Evolutionary conservation across 2,329 filamentous ascomycete species (phyloP), one percentile per base, ranked within the genome.

Genomic region (Cryphonectria radicalis): DNA sequence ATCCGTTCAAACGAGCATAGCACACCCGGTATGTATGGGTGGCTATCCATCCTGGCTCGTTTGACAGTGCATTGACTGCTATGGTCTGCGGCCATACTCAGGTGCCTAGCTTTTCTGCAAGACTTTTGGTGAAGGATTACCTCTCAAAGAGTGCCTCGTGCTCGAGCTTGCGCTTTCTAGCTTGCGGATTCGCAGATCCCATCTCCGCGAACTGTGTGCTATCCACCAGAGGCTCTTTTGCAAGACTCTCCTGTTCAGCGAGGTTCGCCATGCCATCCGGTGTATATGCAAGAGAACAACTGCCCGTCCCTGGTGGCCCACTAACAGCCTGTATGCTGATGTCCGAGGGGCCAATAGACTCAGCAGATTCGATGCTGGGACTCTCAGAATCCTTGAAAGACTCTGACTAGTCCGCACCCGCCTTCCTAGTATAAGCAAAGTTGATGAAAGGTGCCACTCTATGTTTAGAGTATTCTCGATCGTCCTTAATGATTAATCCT

Each of bases 361-460:
- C 13, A 14, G 42, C 32, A n/a, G 63, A 14, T 3, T 11, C 53
- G n/a, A 37, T 2, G 1, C 22, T 43, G 11, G 66, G 25, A 1
- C 55, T 55, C 2, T 64, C 43, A 2, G 62, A 25, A 59, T 13
- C n/a, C 32, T n/a, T 0, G 37, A 78, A 78, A 1, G 77, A 66
- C 65, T 77, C 74, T 0, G 75, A 74, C 77, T 76, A 77, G 42
- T 63, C 10, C 11, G 19, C 43, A 25, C 25, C 50, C 6, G 76
- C 76, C 6, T 72, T 65, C 7, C 77, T 76, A 0, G 73, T 76
- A 63, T 76, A 76, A 1, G 76, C 77, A 68, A 78, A 77, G 59
- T 76, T 70, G 28, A 77, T 65, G 50, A 78, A 76, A 4, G 74
- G 72, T 0, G 35, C 37, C 1, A 66, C 72, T n/a, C 77, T 68